Evolutionary conservation across 441 rosid genomes (phyloP).

Genomic region (Biscutella auriculata): DNA sequence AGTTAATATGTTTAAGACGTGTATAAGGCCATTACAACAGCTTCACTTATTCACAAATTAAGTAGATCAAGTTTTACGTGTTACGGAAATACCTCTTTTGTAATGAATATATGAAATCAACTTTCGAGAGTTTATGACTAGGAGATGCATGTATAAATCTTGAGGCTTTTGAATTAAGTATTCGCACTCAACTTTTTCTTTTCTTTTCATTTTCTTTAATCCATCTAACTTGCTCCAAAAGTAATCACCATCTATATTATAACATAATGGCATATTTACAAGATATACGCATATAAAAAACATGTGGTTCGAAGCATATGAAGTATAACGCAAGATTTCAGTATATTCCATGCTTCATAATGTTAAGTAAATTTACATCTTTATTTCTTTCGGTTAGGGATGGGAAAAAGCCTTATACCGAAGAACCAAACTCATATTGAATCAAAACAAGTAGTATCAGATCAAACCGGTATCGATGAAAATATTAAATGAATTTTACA

Average conservation of each 20-base stretch:
- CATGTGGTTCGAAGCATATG: constrained; percentile 14
- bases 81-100: not conserved
- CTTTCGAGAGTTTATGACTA: not conserved
- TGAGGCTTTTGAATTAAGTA: constrained; percentile 9
- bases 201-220: not conserved
- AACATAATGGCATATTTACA: constrained; percentile 3
- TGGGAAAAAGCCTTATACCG: too few species aligned
- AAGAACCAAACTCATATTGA: too few species aligned
- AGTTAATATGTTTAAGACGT: too few species aligned
- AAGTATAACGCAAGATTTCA: constrained; percentile 9
- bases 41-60: too few species aligned
- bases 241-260: constrained; percentile 7
- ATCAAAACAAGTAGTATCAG: too few species aligned
- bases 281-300: constrained; percentile 11
- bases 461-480: too few species aligned
- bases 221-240: constrained; percentile 13
- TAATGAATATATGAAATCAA: not conserved
- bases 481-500: too few species aligned
- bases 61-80: too few species aligned
- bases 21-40: too few species aligned
- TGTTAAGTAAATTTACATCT: not conserved
- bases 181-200: not conserved
- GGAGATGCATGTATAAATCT: too few species aligned
- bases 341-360: not conserved
- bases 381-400: too few species aligned